A percentile compares a stretch with the other conserved stretches of the same genome.
These are phyloP conservation scores for Chlorella vulgaris DNA, from an alignment of 139 green algal genomes.

Conservation along the genomic window DNA sequence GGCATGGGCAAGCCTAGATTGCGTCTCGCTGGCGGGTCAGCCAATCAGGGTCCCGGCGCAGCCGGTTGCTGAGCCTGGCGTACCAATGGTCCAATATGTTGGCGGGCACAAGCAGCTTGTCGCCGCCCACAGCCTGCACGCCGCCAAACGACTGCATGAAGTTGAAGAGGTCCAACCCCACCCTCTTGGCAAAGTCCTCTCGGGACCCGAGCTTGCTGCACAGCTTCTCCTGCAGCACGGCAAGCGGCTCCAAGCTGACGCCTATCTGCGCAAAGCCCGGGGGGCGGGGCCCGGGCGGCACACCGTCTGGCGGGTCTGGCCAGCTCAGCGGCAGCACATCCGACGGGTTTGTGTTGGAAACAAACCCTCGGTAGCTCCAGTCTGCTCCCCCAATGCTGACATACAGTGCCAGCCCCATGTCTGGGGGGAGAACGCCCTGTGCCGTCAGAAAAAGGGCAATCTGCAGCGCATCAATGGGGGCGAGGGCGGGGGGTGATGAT, in stretches of 20 bases:
- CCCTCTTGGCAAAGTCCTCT: slow-evolving; percentile 38
- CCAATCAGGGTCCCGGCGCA: slow-evolving; percentile 50
- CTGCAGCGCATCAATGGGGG: slow-evolving; percentile 1
- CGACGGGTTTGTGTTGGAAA: slow-evolving; percentile 32
- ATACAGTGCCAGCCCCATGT: slow-evolving; percentile 38
- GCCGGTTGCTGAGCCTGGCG: slow-evolving; percentile 34
- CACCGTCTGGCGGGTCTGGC: slow-evolving; percentile 20
- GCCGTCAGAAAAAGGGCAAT: slow-evolving; percentile 24
- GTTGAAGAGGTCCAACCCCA: slow-evolving; percentile 46
- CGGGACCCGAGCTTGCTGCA: slow-evolving; percentile 31
- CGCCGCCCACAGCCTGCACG: slow-evolving; percentile 37
- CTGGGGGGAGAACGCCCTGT: slow-evolving; percentile 31
- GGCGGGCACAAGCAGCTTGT: slow-evolving; percentile 49
- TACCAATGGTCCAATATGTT: slow-evolving; percentile 52
- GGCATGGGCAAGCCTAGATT: slow-evolving; percentile 2
- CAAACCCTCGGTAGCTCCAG: slow-evolving; percentile 26
- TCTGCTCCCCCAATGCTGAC: slow-evolving; percentile 27
- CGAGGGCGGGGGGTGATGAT: too few relatives aligned
- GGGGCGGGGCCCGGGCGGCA: background rate
- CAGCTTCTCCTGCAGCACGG: slow-evolving; percentile 27
- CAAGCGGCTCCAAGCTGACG: slow-evolving; percentile 23
- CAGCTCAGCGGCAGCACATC: slow-evolving; percentile 43
- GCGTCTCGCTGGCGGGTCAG: slow-evolving; percentile 36
- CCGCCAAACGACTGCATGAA: slow-evolving; percentile 54
- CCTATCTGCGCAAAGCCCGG: slow-evolving; percentile 31